Conservation (phyloP, 768 basidiomycete species). For the Leucosporidium scottii region DNA sequence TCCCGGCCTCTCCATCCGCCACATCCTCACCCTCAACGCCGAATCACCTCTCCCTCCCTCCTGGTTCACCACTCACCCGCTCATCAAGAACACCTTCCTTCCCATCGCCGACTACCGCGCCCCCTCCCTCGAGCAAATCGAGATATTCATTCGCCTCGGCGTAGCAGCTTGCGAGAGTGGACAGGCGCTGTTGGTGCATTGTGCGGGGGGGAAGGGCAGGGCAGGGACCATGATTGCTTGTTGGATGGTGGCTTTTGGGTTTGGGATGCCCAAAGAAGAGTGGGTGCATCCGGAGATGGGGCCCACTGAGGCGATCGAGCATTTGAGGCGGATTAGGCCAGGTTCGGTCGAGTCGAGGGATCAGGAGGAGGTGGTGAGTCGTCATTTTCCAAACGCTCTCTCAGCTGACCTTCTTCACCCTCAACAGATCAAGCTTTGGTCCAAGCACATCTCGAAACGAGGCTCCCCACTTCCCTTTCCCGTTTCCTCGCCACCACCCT, state of each 20-base stretch:
- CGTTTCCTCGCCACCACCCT: too few species aligned
- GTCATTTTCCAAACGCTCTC: too few species aligned
- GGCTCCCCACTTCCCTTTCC: constrained; percentile 35
- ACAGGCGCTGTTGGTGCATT: constrained; percentile 54
- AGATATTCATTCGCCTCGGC: constrained; percentile 50
- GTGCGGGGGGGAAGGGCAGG: constrained; percentile 59
- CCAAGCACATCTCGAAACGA: constrained; percentile 55
- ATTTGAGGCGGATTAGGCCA: constrained; percentile 51
- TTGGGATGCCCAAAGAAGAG: constrained; percentile 42
- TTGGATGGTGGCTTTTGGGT: constrained; percentile 56
- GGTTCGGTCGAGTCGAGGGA: constrained; percentile 54
- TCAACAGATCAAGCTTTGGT: constrained; percentile 35
- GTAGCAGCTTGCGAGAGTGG: constrained; percentile 43
- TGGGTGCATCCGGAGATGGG: constrained; percentile 5
- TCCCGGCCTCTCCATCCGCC: constrained; percentile 51
- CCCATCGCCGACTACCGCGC: constrained; percentile 53
- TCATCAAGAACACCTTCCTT: constrained; percentile 52
- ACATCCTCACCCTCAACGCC: constrained; percentile 56
- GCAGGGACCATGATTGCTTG: constrained; percentile 59
- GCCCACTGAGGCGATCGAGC: constrained; percentile 41
- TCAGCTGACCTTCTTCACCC: too few species aligned
- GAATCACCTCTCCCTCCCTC: constrained; percentile 49
- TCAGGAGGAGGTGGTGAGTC: constrained; percentile 54
- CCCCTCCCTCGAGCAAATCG: constrained; percentile 58
- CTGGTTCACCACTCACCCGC: constrained; percentile 47